Evolutionary conservation across 2,329 filamentous ascomycete genomes (phyloP), one percentile per base, ranked within the genome.

Genomic region (Septoria linicola): DNA sequence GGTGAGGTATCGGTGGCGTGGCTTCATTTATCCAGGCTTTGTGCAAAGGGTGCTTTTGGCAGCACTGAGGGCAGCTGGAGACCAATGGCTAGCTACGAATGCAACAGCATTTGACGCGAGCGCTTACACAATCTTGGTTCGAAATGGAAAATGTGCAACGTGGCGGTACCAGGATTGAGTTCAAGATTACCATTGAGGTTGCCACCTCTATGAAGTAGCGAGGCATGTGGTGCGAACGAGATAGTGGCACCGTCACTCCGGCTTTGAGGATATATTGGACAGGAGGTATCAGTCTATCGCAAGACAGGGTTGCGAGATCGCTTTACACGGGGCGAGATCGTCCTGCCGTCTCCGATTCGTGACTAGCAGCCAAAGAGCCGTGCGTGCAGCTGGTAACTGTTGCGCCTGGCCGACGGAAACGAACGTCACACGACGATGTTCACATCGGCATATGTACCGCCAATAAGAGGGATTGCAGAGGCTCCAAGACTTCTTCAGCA

Each of bases 401-500:
- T n/a, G n/a, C n/a, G n/a, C n/a, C n/a, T n/a, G n/a, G n/a, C n/a
- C n/a, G n/a, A n/a, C n/a, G n/a, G n/a, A n/a, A n/a, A n/a, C n/a
- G n/a, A n/a, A n/a, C n/a, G n/a, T n/a, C n/a, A n/a, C 14, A 35
- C 21, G 16, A 30, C 25, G 25, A 13, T n/a, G 10, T 5, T 32
- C 25, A 41, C n/a, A 48, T 16, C 41, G 19, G 34, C 47, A 19
- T 23, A 14, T 23, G 34, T 4, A 48, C 34, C 8, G 23, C 21
- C 8, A 70, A 70, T 47, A 78, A 68, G 23, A 71, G 67, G 11
- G 70, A 66, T 57, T 73, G 63, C 59, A 77, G 60, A 53, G 61
- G 61, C 17, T 47, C 53, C 55, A 78, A 56, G 7, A 67, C 66
- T 53, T 69, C 70, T 55, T 90, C 86, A 14, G 64, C 53, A 2